These are phyloP conservation scores for Ustilago hordei DNA, from an alignment of 1,284 basidiomycete species.

Conservation along the genomic window DNA sequence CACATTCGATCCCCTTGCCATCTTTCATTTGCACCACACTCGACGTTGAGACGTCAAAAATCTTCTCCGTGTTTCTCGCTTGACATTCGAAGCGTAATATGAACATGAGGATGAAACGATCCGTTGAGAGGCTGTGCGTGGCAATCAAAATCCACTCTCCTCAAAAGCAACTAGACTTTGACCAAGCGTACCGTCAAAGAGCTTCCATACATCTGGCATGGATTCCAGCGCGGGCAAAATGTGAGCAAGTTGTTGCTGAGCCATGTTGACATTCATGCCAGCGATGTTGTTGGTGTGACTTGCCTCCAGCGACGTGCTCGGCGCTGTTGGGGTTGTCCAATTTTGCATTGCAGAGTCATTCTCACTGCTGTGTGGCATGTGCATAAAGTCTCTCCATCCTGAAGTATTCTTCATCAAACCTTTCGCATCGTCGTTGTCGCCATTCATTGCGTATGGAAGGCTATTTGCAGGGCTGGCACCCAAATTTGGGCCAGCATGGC, in stretches of 20 bases:
- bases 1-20: neutral
- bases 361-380: constrained; percentile 19
- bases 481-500: neutral
- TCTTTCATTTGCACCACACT: neutral
- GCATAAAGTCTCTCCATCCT: constrained; percentile 9
- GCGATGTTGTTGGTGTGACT: constrained; percentile 18
- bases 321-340: constrained; percentile 10
- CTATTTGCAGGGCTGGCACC: constrained; percentile 7
- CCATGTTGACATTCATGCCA: constrained; percentile 46
- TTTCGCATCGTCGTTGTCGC: constrained; percentile 7
- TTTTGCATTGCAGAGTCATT: constrained; percentile 1
- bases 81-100: neutral
- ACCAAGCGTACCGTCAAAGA: constrained; percentile 54
- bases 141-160: constrained; percentile 40
- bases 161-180: constrained; percentile 48
- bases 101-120: neutral
- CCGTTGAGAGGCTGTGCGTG: neutral
- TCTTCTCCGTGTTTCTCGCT: neutral
- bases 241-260: constrained; percentile 46
- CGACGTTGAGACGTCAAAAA: neutral
- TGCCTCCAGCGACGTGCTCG: constrained; percentile 13
- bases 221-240: constrained; percentile 49
- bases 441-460: neutral
- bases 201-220: constrained; percentile 57
- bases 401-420: constrained; percentile 6